phyloP scores from a whole-genome alignment of 202 grass and related monocot species.

The Panicum hallii region DNA sequence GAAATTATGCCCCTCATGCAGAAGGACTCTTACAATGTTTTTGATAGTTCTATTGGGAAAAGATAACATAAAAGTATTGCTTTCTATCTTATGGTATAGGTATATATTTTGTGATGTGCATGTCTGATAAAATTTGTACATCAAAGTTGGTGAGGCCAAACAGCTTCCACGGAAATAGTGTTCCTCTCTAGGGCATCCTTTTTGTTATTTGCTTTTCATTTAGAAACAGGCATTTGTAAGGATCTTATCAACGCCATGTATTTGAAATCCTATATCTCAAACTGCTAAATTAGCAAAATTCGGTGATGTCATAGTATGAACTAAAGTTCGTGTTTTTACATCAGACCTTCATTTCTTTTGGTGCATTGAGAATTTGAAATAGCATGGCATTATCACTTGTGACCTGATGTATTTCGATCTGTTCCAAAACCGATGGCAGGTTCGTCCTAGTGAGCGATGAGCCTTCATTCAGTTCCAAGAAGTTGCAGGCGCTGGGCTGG shows the following conservation, averaged over 20 bases:
- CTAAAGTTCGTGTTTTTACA: not conserved
- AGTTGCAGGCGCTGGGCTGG: slow-evolving; percentile 80
- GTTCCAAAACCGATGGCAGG: slow-evolving; percentile 44
- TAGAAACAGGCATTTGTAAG: not conserved
- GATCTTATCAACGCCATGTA: not conserved
- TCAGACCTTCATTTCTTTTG: not conserved
- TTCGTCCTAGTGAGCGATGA: slow-evolving; percentile 49
- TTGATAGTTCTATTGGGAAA: not conserved
- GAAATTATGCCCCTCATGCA: not conserved
- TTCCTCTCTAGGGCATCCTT: too few relatives aligned
- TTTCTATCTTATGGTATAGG: not conserved
- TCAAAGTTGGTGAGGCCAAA: too few relatives aligned
- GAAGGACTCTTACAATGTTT: not conserved
- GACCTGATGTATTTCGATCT: not conserved
- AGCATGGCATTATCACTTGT: not conserved
- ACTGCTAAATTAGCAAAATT: not conserved
- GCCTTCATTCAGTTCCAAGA: slow-evolving; percentile 40
- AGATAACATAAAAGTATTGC: not conserved
- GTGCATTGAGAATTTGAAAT: not conserved
- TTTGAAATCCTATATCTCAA: not conserved
- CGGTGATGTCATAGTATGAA: not conserved
- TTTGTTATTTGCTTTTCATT: too few relatives aligned
- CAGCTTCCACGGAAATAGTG: too few relatives aligned
- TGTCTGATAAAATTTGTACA: too few relatives aligned
- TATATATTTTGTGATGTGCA: not conserved